Evolutionary conservation across 108 stramenopile genomes (phyloP), one percentile per base, ranked within the genome.

Genomic region (Tribonema minus): DNA sequence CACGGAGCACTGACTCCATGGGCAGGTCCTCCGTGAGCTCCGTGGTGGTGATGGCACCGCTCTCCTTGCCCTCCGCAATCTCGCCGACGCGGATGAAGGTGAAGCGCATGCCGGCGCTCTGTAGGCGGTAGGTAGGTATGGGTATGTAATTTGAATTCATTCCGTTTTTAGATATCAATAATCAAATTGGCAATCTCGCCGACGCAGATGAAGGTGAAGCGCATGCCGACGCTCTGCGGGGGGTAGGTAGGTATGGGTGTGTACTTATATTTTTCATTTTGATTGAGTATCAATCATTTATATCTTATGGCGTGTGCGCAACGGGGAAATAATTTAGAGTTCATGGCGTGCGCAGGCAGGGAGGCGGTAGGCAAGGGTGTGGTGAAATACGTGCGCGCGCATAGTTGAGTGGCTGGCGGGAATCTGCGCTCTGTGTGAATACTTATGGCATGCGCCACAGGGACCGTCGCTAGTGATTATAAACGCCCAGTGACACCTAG

Each of bases 1-100:
- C 76, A 30, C 76, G 76, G 15, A 68, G 67, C 34, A 78, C 67
- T 78, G 37, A 20, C 59, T 78, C 76, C 37, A 69, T 6, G 26
- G 64, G 76, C 32, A 78, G 68, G 5, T 37, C 76, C 12, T 40
- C 64, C 7, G 76, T 69, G 6, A 60, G 31, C 29, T 67, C 67
- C 1, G 25, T 37, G 15, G 67, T 67, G 34, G 28, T 67, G 27
- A 78, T 37, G 25, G 67, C 46, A 15, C 76, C 76, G 12, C 76
- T 63, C 29, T 78, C 76, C 68, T 68, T 78, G 25, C 76, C 76
- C 4, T 78, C 76, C 65, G 60, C 58, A 0, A 78, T 33, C 76
- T 68, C 76, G 30, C 76, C 76, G 6, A 69, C 37, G 29, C 76
- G 67, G 36, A 78, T 78, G 68, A 78, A 78, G 15, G 76, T 78